phyloP scores from a whole-genome alignment of 805 yeast genomes.

The Cyberlindnera samutprakarnensis region DNA sequence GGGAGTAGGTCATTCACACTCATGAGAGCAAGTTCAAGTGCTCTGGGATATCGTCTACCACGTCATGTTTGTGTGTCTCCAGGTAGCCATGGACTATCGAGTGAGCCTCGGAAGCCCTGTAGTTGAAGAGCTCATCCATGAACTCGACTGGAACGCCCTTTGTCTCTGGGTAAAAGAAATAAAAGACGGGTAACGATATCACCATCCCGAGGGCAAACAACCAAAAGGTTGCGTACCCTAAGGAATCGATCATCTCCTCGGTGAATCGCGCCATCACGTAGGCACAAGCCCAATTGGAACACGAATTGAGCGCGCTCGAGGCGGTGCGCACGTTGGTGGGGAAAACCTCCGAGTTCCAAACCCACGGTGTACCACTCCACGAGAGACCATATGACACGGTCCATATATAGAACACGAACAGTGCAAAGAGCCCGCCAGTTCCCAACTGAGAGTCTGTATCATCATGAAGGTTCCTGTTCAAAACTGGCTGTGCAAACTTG shows the following conservation, averaged over 20 bases:
- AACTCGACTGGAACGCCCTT: slow-evolving; percentile 38
- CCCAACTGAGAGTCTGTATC: slow-evolving; percentile 2
- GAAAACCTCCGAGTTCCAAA: slow-evolving; percentile 14
- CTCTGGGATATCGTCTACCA: too few relatives aligned
- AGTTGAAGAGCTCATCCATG: slow-evolving; percentile 28
- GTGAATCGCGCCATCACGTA: slow-evolving; percentile 14
- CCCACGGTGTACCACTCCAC: slow-evolving; percentile 16
- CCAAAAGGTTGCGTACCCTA: slow-evolving; percentile 13
- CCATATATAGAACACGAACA: slow-evolving; percentile 16
- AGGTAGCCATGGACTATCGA: too few relatives aligned
- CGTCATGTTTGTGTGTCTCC: too few relatives aligned
- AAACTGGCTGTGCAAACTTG: slow-evolving; percentile 6
- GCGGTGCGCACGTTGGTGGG: slow-evolving; percentile 10
- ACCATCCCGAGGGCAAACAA: slow-evolving; percentile 19
- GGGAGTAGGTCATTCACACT: too few relatives aligned
- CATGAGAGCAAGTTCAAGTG: too few relatives aligned
- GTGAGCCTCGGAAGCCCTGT: too few relatives aligned
- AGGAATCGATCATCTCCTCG: slow-evolving; percentile 10
- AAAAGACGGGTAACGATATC: slow-evolving; percentile 11
- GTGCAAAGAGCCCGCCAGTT: slow-evolving; percentile 4
- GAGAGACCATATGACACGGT: slow-evolving; percentile 12
- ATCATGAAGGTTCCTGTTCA: neutral
- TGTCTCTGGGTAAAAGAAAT: slow-evolving; percentile 39
- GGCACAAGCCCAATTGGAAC: slow-evolving; percentile 15
- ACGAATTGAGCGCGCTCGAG: slow-evolving; percentile 8